Evolutionary conservation across 495 filamentous ascomycete genomes (phyloP), one percentile per base, ranked within the genome.

Genomic region (Tuber magnatum): DNA sequence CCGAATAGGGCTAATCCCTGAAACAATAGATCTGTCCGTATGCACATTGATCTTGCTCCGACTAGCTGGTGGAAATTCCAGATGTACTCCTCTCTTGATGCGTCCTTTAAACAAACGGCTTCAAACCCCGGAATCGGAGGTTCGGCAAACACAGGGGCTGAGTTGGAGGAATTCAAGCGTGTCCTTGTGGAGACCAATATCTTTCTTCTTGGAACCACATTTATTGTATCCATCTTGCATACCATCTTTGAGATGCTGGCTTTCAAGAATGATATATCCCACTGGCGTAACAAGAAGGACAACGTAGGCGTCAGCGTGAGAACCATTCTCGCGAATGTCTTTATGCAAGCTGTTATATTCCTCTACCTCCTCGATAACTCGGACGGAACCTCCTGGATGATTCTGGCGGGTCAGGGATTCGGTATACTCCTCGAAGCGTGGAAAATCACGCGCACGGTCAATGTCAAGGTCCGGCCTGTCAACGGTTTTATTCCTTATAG

Each of bases 211-310:
- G 89, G 87, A 35, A 91, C 94, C 35, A 99, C 95, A 0, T 90
- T 88, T 69, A 83, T 95, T 8, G 95, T 97, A 76, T 92, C 88
- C 76, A 88, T 99, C 71, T 86, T 96, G 69, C 95, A 99, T 85
- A 95, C 96, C 88, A 84, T 99, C 70, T 97, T 99, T 78, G 95
- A 99, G 84, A 93, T 91, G 80, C 89, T 99, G 28, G 96, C 95
- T 9, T 99, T 99, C 86, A 97, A 97, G 79, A 97, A 91, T 83
- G 95, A 99, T 83, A 97, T 99, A 81, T 88, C 93, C 40, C 95
- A 99, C 84, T 99, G 94, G 88, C 92, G 93, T 80, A 97, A 98
- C 85, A 99, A 99, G 92, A 99, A 99, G 86, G 96, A 98, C 86
- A 92, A 94, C 71, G 93, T 99, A 46, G 95, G 95, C 73, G 93